phyloP scores from a whole-genome alignment of 352 stramenopile species.

The Pythium chondricola region DNA sequence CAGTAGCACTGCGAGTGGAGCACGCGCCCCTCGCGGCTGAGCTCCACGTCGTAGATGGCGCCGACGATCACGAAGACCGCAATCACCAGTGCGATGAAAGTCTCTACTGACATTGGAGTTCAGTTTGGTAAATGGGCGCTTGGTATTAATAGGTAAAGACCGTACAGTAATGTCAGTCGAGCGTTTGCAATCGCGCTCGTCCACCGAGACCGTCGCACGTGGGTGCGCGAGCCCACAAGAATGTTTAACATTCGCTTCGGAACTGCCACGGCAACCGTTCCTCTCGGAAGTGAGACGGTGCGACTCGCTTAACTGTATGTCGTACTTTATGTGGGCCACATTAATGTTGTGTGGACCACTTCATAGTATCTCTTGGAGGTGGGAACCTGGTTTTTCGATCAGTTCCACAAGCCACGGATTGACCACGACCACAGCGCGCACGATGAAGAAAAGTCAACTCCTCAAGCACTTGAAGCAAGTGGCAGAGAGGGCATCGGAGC shows the following conservation, averaged over 20 bases:
- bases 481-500: constrained; percentile 25
- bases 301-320: background rate
- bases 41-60: constrained; percentile 55
- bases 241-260: background rate
- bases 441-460: constrained; percentile 39
- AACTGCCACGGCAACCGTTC: constrained; percentile 8
- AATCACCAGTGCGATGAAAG: constrained; percentile 48
- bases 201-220: background rate
- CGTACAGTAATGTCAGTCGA: background rate
- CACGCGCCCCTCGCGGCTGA: constrained; percentile 41
- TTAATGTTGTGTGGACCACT: no score
- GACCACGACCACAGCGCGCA: background rate
- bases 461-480: constrained; percentile 41
- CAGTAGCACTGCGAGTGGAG: constrained; percentile 54
- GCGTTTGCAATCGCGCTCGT: background rate
- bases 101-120: constrained; percentile 31
- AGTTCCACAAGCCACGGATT: no score
- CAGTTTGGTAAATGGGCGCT: no score
- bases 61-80: constrained; percentile 45
- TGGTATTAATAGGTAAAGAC: no score
- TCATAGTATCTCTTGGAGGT: no score
- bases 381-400: no score
- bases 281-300: constrained; percentile 13
- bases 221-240: background rate
- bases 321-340: background rate